Evolutionary conservation across 2,329 filamentous ascomycete species (phyloP).

Genomic region (Epichloe amarillans): DNA sequence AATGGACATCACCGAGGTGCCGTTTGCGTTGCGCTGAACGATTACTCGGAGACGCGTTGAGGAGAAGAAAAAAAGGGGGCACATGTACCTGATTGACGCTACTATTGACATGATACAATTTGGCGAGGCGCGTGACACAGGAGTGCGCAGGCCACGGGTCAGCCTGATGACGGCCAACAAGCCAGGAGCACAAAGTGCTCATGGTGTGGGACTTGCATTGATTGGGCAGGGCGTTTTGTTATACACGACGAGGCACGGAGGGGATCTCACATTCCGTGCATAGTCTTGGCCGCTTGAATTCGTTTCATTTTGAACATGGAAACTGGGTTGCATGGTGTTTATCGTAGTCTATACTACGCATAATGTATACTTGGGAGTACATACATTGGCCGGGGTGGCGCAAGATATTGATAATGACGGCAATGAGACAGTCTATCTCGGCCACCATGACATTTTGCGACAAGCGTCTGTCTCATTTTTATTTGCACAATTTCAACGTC

Average conservation of each 20-base stretch:
- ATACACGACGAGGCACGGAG: neutral
- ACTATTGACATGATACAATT: no score
- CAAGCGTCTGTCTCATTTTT: no score
- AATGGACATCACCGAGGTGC: conserved; percentile 88
- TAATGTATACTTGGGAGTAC: no score
- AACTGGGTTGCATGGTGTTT: neutral
- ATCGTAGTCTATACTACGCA: neutral
- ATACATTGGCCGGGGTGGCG: neutral
- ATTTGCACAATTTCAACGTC: no score
- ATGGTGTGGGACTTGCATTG: no score
- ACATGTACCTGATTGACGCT: no score
- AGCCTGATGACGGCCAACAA: no score
- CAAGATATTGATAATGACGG: neutral
- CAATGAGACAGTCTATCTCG: no score
- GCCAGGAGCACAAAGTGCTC: no score
- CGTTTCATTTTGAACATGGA: neutral
- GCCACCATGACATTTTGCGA: no score
- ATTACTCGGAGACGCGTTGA: conserved; percentile 51
- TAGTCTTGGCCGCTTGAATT: neutral
- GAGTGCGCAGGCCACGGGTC: no score
- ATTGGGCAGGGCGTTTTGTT: neutral
- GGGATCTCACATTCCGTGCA: neutral
- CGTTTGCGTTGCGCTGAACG: conserved; percentile 85
- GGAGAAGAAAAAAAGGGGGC: neutral
- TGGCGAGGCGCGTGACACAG: no score